These are phyloP conservation scores for Chlamydomonas sp. DNA, from an alignment of 139 green algal genomes.

Conservation along the genomic window DNA sequence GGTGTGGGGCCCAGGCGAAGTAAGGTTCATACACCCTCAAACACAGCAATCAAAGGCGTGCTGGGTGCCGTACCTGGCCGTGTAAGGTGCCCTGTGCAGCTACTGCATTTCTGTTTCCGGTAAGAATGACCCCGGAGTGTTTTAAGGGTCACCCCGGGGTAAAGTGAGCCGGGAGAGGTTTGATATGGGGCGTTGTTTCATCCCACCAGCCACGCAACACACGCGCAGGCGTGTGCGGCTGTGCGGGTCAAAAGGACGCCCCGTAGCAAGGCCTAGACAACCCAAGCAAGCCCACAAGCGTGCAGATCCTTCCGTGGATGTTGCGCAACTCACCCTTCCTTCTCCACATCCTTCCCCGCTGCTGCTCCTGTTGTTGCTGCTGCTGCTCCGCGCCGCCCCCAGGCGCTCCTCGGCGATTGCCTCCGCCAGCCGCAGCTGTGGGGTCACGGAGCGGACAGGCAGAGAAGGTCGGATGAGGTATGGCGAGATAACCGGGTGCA, in stretches of 20 bases:
- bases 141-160: too few species aligned
- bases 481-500: too few species aligned
- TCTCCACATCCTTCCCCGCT: neutral
- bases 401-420: neutral
- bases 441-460: neutral
- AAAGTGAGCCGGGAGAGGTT: too few species aligned
- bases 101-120: too few species aligned
- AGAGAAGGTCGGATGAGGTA: too few species aligned
- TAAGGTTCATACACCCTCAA: neutral
- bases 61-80: too few species aligned
- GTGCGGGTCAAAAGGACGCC: constrained; percentile 19
- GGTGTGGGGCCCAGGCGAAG: too few species aligned
- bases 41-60: too few species aligned
- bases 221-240: neutral
- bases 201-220: constrained; percentile 4
- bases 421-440: constrained; percentile 10
- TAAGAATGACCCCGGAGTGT: too few species aligned
- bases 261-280: neutral
- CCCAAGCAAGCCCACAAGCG: neutral
- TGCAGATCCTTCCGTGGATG: neutral
- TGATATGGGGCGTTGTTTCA: constrained; percentile 37
- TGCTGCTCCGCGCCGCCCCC: neutral
- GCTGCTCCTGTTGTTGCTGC: neutral
- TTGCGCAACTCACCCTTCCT: neutral
- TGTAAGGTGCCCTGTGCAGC: too few species aligned